phyloP scores from a whole-genome alignment of 1,284 basidiomycete species.

The Ceratobasidium sp. region DNA sequence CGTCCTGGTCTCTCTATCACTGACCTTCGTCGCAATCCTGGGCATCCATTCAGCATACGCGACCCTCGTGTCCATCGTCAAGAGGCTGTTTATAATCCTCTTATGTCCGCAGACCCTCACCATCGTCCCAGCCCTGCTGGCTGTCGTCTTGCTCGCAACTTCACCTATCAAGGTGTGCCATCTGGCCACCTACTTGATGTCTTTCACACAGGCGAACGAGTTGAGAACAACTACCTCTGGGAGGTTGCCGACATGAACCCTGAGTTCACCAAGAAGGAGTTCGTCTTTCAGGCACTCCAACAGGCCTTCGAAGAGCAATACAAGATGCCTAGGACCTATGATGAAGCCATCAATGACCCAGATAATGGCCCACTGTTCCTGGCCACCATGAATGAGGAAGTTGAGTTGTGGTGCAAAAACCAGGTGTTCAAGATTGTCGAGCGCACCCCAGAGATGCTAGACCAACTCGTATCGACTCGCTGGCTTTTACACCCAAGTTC shows the following conservation, averaged over 20 bases:
- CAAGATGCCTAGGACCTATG: not conserved
- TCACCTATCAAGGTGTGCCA: slow-evolving; percentile 46
- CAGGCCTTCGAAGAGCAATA: slow-evolving; percentile 47
- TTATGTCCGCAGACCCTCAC: too few species aligned
- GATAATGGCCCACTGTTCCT: not conserved
- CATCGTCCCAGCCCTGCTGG: not conserved
- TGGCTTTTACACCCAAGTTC: slow-evolving; percentile 43
- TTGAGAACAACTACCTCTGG: not conserved
- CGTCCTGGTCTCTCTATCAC: too few species aligned
- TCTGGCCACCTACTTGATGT: slow-evolving; percentile 51
- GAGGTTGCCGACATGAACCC: slow-evolving; percentile 47
- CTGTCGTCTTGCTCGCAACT: not conserved
- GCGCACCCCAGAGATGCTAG: not conserved
- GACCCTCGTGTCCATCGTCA: too few species aligned
- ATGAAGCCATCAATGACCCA: not conserved
- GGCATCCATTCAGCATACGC: too few species aligned
- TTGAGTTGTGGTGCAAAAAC: not conserved
- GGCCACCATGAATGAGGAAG: not conserved
- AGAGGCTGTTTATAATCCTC: too few species aligned
- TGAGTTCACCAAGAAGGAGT: slow-evolving; percentile 57
- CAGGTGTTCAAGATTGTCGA: not conserved
- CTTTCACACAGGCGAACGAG: not conserved
- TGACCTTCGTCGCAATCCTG: too few species aligned
- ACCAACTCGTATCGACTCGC: not conserved
- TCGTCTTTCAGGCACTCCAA: slow-evolving; percentile 54